These are phyloP conservation scores for Euclidium syriacum DNA, from an alignment of 345 rosid genomes.

Conservation along the genomic window DNA sequence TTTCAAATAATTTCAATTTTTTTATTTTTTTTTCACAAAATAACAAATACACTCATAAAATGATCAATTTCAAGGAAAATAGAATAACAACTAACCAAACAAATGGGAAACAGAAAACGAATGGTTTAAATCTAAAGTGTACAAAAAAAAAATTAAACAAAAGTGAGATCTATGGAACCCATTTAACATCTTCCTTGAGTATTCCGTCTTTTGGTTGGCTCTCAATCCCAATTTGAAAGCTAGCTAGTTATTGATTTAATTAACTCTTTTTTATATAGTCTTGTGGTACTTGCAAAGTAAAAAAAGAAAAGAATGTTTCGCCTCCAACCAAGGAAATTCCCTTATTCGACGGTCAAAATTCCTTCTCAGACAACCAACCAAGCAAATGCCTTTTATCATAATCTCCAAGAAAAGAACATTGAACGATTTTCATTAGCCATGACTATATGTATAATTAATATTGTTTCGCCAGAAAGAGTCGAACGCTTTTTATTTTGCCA, in stretches of 20 bases:
- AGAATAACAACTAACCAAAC: neutral
- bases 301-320: slow-evolving; percentile 8
- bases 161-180: neutral
- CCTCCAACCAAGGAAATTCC: neutral
- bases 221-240: neutral
- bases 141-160: neutral
- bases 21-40: neutral
- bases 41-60: neutral
- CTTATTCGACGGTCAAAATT: slow-evolving; percentile 20
- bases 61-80: neutral
- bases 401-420: neutral
- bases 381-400: neutral
- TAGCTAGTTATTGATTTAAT: neutral
- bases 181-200: slow-evolving; percentile 1
- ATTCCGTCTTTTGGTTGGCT: slow-evolving; percentile 3
- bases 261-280: neutral
- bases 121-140: neutral
- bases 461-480: too few relatives aligned
- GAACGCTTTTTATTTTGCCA: too few relatives aligned
- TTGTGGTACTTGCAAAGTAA: slow-evolving; percentile 7
- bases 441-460: too few relatives aligned
- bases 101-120: neutral
- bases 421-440: neutral
- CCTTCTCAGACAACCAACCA: slow-evolving; percentile 1
- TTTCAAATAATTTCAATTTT: neutral